Conservation (phyloP, 768 basidiomycete genomes). For the Rhizopogon vulgaris region DNA sequence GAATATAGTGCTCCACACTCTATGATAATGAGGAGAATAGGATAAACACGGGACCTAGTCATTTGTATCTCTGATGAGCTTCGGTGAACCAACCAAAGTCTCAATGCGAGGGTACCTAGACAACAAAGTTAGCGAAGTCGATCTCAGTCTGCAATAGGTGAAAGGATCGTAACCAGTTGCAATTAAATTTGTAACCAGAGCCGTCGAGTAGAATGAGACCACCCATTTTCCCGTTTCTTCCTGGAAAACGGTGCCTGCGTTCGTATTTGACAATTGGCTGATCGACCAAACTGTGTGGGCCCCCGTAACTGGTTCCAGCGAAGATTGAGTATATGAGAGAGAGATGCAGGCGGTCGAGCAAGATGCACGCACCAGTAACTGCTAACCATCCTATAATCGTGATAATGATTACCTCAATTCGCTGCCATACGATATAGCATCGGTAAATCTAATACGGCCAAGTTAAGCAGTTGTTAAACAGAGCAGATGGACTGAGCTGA, state of each 20-base stretch:
- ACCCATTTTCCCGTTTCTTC: slow-evolving; percentile 8
- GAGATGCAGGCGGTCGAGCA: neutral
- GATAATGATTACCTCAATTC: neutral
- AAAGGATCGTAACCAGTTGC: slow-evolving; percentile 1
- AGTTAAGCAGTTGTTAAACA: neutral
- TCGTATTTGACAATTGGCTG: neutral
- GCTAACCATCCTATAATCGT: neutral
- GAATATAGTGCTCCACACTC: slow-evolving; percentile 3
- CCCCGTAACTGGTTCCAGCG: neutral
- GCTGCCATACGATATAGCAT: slow-evolving; percentile 5
- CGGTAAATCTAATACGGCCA: slow-evolving; percentile 6
- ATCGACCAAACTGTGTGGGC: neutral
- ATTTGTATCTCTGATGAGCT: neutral
- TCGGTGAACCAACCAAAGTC: neutral
- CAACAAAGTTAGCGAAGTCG: neutral
- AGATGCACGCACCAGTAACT: neutral
- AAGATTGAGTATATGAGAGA: neutral
- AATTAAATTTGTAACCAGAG: slow-evolving; percentile 8
- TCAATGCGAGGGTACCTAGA: neutral
- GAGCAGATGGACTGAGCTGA: neutral
- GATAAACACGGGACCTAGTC: neutral
- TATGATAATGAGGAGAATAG: neutral
- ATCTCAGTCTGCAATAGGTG: neutral
- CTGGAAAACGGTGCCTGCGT: slow-evolving; percentile 3
- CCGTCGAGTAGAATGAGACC: slow-evolving; percentile 6